Base-by-base conservation (phyloP, 352 stramenopile species). In the Globisporangium perplexum region DNA sequence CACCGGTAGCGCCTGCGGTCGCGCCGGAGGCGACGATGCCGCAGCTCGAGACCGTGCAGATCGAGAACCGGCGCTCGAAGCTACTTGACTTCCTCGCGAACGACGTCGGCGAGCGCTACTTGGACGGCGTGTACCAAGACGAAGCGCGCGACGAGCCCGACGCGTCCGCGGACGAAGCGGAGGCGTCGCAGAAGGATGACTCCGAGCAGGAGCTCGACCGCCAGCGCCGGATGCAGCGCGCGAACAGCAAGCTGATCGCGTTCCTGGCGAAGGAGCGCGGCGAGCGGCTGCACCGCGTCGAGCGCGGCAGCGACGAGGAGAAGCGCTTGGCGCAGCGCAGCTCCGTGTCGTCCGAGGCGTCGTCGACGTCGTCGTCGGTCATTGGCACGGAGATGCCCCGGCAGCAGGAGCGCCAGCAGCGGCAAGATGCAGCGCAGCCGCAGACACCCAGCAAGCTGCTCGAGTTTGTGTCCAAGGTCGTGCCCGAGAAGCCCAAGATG, bases 41-140 rank as follows among this genome's bases (percentile, higher is more conserved):
- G n/a, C 22, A 23, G 2, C 24, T 50, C 17, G 10, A 31, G 10
- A 51, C 20, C 17, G 50, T 39, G 8, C 14, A 39, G 36, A 63
- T 63, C 24, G 57, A 80, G 48, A 72, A 78, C 36, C 57, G 74
- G 7, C 68, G 72, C 50, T 83, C 68, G 48, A 90, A 90, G 55
- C 58, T 90, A 31, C 66, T 90, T 22, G 78, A 90, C 63, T 90
- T 90, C 49, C 57, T 90, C 8, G 78, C 78, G 31, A 83, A 71
- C n/a, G 78, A 90, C 50, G 60, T 84, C n/a, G 72, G 72, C 12
- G 78, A 90, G 54, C 58, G 71, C 7, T 90, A 90, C 57, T 55
- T 90, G 6, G 67, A 90, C 30, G 72, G 67, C 20, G 74, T 90
- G n/a, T 90, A 90, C 63, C 62, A 81, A 47, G 74, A 87, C 7